Base-by-base conservation (phyloP, 345 rosid species). In the Pistacia vera region DNA sequence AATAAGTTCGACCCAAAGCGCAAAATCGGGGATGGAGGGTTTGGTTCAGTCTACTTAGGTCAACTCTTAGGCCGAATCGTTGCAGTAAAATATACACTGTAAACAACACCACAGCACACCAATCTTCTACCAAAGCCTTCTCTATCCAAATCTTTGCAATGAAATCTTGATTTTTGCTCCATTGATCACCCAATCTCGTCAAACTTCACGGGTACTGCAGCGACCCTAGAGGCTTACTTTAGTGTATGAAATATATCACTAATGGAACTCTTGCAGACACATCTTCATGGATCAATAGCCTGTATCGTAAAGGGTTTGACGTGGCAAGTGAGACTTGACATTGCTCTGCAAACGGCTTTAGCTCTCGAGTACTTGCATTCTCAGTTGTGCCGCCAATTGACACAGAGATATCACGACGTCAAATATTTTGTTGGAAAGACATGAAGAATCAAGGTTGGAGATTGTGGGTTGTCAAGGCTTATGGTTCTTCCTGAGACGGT, bases 201-300 rank as follows among this genome's bases (percentile, higher is more conserved):
- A 93, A 83, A 81, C 93, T 95, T 64, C 97, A 95, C 60, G 99
- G 99, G 5, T 95, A 95, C 66, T 95, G 99, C 90, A 86, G 93
- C 77, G 99, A 95, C 75, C 97, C 97, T 46, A 88, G 99, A 81
- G 99, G 99, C 0, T 83, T 95, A n/a, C 90, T 95, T 35, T 95
- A 30, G 97, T 93, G 0, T 91, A 93, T 70, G 96, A 95, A 95
- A 64, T 95, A 93, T 72, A 93, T 95, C 59, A 82, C 97, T 0
- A 95, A 95, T 59, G 99, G 98, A 2, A 95, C 97, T 18, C 91
- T 95, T 7, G 97, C 94, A 4, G 96, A 93, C 30, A n/a, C 99
- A 95, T 79, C 94, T 93, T 46, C 98, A 93, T 38, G 92, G 95
- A 55, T 73, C 78, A 25, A 78, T 63, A 77, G 82, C 72, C 30